Evolutionary conservation across 305 asterid species (phyloP).

Genomic region (Fraxinus sp.): DNA sequence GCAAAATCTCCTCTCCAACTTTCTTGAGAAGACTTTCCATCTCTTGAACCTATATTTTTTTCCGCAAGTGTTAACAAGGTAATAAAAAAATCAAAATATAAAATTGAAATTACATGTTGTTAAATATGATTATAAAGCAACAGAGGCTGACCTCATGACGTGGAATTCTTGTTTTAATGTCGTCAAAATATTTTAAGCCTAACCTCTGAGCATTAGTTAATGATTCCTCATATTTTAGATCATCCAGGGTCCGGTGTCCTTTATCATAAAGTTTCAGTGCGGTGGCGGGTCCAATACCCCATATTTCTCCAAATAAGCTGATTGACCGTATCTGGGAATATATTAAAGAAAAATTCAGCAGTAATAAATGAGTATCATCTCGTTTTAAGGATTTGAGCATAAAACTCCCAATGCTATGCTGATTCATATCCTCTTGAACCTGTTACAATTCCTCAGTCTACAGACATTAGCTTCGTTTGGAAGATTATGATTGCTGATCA

Average conservation of each 20-base stretch:
- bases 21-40: conserved; percentile 74
- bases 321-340: conserved; percentile 68
- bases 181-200: conserved; percentile 81
- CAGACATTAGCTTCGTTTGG: neutral
- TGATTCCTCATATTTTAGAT: conserved; percentile 67
- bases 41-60: conserved; percentile 65
- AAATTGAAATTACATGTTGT: conserved; percentile 3
- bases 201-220: conserved; percentile 72
- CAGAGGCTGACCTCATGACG: conserved; percentile 66
- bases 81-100: neutral
- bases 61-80: conserved; percentile 5
- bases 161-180: conserved; percentile 83
- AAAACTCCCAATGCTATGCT: conserved; percentile 3
- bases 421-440: conserved; percentile 5
- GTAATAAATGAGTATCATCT: neutral
- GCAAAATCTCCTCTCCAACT: conserved; percentile 75
- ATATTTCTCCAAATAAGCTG: conserved; percentile 92
- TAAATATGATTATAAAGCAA: conserved; percentile 17
- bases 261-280: conserved; percentile 86
- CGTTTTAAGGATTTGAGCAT: neutral
- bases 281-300: conserved; percentile 96
- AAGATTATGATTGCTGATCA: conserved; percentile 8
- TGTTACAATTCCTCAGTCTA: conserved; percentile 14
- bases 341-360: conserved; percentile 20
- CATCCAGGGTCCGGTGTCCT: conserved; percentile 82